Base-by-base conservation (phyloP, 345 rosid genomes). In the Aethionema arabicum region DNA sequence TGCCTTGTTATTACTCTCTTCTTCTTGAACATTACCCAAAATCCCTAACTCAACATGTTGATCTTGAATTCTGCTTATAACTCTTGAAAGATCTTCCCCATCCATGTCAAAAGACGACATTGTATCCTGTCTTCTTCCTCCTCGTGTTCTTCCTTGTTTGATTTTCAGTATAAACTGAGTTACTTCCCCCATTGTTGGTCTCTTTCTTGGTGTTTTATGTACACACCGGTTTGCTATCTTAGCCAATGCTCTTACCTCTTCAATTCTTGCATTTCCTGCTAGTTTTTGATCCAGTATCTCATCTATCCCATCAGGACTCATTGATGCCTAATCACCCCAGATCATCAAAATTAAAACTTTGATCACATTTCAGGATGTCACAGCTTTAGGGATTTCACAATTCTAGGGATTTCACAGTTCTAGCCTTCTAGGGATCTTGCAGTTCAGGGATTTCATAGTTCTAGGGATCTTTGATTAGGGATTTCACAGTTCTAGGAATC, bases 281-380 rank as follows among this genome's bases (percentile, higher is more conserved):
- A 93, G 81, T 45, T 76, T 76, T 74, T 78, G 77, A 68, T 87
- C 97, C 1, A 93, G 80, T 64, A 93, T 87, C 68, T 93, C 99
- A 21, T 93, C 90, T 0, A 83, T 75, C 13, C 97, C 96, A 66
- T 87, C 88, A 4, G 85, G 54, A 77, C 90, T 85, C 99, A 90
- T 93, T 4, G 81, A 69, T 39, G 96, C 97, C 99, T 92, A 59
- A 13, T 9, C 57, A 56, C 27, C 27, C 6, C 42, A 47, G 6
- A 21, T 32, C 40, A 36, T 65, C 47, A 59, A 1, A 47, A 63
- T 49, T 49, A 46, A 8, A 21, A 21, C 27, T 21, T 21, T 54
- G 7, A 52, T 60, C 40, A 43, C 38, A 33, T 21, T 21, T n/a
- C n/a, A n/a, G n/a, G n/a, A n/a, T n/a, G n/a, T n/a, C n/a, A n/a